Percentiles rank a stretch among this genome's conserved stretches.
phyloP scores from a whole-genome alignment of 139 green algal genomes.

The Coccomyxa sp. region DNA sequence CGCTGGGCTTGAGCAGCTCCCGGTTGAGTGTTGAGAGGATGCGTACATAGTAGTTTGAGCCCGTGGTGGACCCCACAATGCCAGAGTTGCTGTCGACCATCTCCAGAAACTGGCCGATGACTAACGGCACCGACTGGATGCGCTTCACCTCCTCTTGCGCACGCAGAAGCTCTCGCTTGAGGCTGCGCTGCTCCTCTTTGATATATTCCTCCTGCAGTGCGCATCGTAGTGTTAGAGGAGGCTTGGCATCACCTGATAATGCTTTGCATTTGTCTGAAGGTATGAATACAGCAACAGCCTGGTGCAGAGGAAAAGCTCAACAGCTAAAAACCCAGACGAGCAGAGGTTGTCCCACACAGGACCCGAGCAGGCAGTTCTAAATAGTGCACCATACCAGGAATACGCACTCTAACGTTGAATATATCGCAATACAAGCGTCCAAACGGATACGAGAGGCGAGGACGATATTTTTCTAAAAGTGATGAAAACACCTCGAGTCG shows the following conservation, averaged over 20 bases:
- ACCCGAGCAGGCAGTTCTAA: too few relatives aligned
- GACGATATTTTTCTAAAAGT: too few relatives aligned
- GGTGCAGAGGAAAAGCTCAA: too few relatives aligned
- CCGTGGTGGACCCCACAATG: slow-evolving; percentile 96
- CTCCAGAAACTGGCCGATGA: slow-evolving; percentile 97
- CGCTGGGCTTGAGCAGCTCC: slow-evolving; percentile 93
- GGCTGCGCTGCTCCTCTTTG: slow-evolving; percentile 97
- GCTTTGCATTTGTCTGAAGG: background rate
- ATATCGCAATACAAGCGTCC: too few relatives aligned
- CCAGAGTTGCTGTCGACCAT: slow-evolving; percentile 95
- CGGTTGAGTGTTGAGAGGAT: slow-evolving; percentile 96
- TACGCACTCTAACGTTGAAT: too few relatives aligned
- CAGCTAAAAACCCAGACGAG: background rate
- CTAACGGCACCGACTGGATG: slow-evolving; percentile 95
- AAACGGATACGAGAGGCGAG: too few relatives aligned
- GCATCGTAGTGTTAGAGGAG: too few relatives aligned
- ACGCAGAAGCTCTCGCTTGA: slow-evolving; percentile 96
- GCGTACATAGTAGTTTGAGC: slow-evolving; percentile 52
- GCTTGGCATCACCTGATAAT: background rate
- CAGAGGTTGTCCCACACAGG: too few relatives aligned
- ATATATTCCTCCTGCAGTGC: slow-evolving; percentile 95
- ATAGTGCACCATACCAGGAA: too few relatives aligned
- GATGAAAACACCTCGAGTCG: too few relatives aligned
- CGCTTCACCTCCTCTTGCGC: slow-evolving; percentile 98
- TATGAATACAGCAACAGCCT: background rate